Evolutionary conservation across 495 filamentous ascomycete species (phyloP).

Genomic region (Podospora comata): DNA sequence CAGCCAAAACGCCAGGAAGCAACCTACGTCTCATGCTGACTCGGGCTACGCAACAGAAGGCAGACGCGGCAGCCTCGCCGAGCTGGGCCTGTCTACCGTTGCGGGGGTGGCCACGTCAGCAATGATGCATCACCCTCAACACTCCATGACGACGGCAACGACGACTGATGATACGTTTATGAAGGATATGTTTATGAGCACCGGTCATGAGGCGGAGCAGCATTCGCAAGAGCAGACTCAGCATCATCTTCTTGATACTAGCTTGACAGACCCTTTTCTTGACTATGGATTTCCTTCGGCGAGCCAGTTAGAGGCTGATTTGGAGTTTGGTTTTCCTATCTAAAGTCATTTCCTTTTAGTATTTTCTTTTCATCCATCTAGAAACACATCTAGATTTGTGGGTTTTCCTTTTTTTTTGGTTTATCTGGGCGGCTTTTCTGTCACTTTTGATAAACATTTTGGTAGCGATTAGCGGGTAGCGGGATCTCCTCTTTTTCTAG

Average conservation of each 20-base stretch:
- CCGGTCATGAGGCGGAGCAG: constrained; percentile 1
- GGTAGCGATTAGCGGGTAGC: neutral
- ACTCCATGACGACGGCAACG: neutral
- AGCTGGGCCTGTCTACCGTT: constrained; percentile 1
- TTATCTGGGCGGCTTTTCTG: neutral
- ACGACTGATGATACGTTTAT: constrained; percentile 4
- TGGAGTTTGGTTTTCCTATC: neutral
- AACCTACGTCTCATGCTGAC: constrained; percentile 26
- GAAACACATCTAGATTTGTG: neutral
- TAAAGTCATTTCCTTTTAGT: neutral
- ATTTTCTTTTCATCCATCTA: neutral
- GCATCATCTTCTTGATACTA: neutral
- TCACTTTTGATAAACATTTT: neutral
- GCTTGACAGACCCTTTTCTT: neutral
- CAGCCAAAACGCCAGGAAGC: constrained; percentile 9
- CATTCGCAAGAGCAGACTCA: neutral
- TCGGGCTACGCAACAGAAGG: constrained; percentile 30
- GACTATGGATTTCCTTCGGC: neutral
- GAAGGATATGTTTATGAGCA: constrained; percentile 5
- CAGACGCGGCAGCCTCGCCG: constrained; percentile 26
- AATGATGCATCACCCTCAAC: constrained; percentile 3
- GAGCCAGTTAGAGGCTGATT: neutral
- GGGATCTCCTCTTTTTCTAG: neutral
- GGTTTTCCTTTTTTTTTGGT: neutral
- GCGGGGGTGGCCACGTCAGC: constrained; percentile 6